A percentile compares a stretch with the other conserved stretches of the same genome.
Conservation (phyloP, 2,329 filamentous ascomycete species). For the Fusarium graminum region DNA sequence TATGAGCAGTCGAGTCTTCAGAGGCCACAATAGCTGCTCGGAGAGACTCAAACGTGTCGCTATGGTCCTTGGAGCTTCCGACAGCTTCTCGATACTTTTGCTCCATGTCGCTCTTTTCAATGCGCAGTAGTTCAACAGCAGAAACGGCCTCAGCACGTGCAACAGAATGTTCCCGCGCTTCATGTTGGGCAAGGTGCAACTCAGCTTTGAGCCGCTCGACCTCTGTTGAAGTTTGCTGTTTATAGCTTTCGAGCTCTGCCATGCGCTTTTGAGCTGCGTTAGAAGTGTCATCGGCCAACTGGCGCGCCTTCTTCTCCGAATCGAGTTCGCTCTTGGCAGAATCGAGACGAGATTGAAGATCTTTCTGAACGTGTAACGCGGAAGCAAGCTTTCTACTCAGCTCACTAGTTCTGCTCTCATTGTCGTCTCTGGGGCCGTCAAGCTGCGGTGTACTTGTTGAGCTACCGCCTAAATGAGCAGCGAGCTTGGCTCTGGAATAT, state of each 20-base stretch:
- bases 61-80: constrained; percentile 76
- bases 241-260: constrained; percentile 84
- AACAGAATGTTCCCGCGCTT: constrained; percentile 85
- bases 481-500: constrained; percentile 93
- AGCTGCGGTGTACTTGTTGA: constrained; percentile 70
- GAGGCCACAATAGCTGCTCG: constrained; percentile 84
- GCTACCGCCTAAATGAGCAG: constrained; percentile 78
- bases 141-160: constrained; percentile 81
- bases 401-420: constrained; percentile 70
- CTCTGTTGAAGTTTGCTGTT: constrained; percentile 86
- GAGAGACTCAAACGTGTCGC: constrained; percentile 78
- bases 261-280: constrained; percentile 86
- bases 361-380: constrained; percentile 81
- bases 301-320: constrained; percentile 82
- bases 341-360: constrained; percentile 83
- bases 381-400: constrained; percentile 86
- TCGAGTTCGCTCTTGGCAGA: constrained; percentile 77
- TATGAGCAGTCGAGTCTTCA: constrained; percentile 77
- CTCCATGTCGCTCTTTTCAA: constrained; percentile 87
- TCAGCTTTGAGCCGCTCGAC: constrained; percentile 88
- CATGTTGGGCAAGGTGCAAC: constrained; percentile 82
- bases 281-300: constrained; percentile 89
- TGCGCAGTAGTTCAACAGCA: constrained; percentile 77
- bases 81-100: constrained; percentile 75
- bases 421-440: constrained; percentile 72